Base-by-base conservation (phyloP, 202 grass and related monocot genomes). In the Eragrostis tef region DNA sequence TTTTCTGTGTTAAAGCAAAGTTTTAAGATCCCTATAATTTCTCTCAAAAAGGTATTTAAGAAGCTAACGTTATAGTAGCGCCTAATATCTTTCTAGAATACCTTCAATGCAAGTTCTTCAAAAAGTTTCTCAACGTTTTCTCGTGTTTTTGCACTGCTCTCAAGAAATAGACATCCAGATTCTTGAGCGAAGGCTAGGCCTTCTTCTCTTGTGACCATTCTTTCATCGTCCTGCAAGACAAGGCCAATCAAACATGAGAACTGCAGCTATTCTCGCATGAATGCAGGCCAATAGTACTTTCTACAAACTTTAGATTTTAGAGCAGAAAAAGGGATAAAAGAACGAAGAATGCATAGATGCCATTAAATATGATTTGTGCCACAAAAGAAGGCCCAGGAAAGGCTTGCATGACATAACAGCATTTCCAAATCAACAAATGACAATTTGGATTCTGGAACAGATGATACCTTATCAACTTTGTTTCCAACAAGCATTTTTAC, bases 401-500 rank as follows among this genome's bases (percentile, higher is more conserved):
- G 8, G 44, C 51, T 25, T 78, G 43, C 3, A 70, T 56, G 43
- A 69, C 8, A 84, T 46, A 8, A 82, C 25, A 66, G 34, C 3
- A 62, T 70, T 79, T 82, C 24, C 24, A 41, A 41, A 45, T 45
- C 44, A 49, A 29, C 7, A 68, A 51, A 89, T 50, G 74, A 34
- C 2, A 59, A 53, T 21, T 60, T 73, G 42, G 3, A 73, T 67
- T 52, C 1, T 26, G 13, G 45, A 9, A 56, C 31, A 83, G 48
- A 86, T 41, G 45, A 10, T 90, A 98, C 96, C 96, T 98, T 98
- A 79, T 98, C 96, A 81, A 93, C 80, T 90, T 98, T 98, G 72
- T 98, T 98, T 71, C 96, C 96, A 83, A 98, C 92, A 81, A 98
- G 92, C 74, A 98, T 88, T 86, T 98, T 98, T 70, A 98, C 84